A percentile compares a stretch with the other conserved stretches of the same genome.
Evolutionary conservation across 306 rosid species (phyloP).

Genomic region (Lathyrus aphaca): DNA sequence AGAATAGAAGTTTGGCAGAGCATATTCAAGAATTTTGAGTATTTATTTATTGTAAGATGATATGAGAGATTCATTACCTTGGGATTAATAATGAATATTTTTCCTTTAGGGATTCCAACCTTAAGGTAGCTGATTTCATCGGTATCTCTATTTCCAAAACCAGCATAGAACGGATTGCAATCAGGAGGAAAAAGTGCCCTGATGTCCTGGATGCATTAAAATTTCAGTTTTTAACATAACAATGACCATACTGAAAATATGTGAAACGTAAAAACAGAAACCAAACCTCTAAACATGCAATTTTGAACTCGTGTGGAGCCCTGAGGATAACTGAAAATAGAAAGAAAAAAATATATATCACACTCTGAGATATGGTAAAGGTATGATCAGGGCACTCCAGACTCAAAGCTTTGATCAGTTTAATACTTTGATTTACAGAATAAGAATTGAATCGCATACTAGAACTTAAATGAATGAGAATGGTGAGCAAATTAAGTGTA

Average conservation of each 20-base stretch:
- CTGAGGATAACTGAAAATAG: slow-evolving; percentile 78
- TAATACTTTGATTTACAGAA: background rate
- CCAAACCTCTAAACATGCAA: slow-evolving; percentile 89
- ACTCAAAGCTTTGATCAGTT: slow-evolving; percentile 2
- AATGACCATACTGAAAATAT: slow-evolving; percentile 28
- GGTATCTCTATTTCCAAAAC: slow-evolving; percentile 93
- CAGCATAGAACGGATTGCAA: slow-evolving; percentile 95
- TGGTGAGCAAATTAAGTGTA: background rate
- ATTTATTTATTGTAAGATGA: slow-evolving; percentile 8
- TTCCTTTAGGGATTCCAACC: slow-evolving; percentile 92
- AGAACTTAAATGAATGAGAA: background rate
- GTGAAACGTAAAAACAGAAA: slow-evolving; percentile 31
- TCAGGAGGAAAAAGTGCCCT: slow-evolving; percentile 85
- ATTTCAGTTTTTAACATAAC: slow-evolving; percentile 22
- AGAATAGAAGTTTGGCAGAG: slow-evolving; percentile 33
- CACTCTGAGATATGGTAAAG: slow-evolving; percentile 16
- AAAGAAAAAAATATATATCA: background rate
- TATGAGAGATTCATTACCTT: slow-evolving; percentile 59
- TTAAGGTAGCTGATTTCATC: slow-evolving; percentile 92
- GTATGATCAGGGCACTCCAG: background rate
- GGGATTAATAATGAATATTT: slow-evolving; percentile 85
- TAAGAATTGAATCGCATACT: background rate
- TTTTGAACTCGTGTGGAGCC: slow-evolving; percentile 98
- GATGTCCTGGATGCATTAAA: slow-evolving; percentile 63
- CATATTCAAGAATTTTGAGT: slow-evolving; percentile 24